These are phyloP conservation scores for Nemania diffusa DNA, from an alignment of 2,329 filamentous ascomycete genomes.

Conservation along the genomic window DNA sequence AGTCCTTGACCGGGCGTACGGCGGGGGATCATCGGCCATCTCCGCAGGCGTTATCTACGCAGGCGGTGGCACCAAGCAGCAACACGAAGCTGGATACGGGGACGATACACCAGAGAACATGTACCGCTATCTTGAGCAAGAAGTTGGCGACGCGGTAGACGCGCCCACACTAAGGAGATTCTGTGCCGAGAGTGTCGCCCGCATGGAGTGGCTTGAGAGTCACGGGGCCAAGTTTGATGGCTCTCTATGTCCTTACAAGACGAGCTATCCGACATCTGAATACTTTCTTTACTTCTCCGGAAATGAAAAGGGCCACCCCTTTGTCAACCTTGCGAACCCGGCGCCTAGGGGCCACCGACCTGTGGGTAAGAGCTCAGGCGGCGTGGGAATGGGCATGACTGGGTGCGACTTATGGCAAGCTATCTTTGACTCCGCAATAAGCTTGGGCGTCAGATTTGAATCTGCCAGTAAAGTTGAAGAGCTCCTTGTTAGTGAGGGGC, in stretches of 20 bases:
- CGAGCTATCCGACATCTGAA: no score
- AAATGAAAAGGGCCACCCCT: no score
- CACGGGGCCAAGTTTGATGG: no score
- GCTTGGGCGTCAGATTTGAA: background rate
- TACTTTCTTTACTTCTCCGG: no score
- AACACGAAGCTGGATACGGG: background rate
- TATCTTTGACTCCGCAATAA: background rate
- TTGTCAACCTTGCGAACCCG: background rate
- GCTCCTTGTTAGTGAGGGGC: background rate
- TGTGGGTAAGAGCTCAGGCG: background rate
- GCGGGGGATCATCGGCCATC: background rate
- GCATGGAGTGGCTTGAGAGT: no score
- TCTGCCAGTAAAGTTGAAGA: background rate
- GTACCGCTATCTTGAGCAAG: background rate
- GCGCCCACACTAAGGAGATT: no score
- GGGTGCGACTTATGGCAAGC: background rate
- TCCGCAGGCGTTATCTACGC: slow-evolving; percentile 4
- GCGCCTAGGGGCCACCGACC: background rate
- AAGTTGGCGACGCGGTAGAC: no score
- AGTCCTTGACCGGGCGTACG: background rate
- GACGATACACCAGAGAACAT: background rate
- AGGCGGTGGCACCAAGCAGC: background rate
- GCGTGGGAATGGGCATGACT: slow-evolving; percentile 4
- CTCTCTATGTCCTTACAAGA: no score
- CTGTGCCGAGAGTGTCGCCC: no score